These are phyloP conservation scores for Rhodotorula toruloides DNA, from an alignment of 768 basidiomycete genomes.

Conservation along the genomic window DNA sequence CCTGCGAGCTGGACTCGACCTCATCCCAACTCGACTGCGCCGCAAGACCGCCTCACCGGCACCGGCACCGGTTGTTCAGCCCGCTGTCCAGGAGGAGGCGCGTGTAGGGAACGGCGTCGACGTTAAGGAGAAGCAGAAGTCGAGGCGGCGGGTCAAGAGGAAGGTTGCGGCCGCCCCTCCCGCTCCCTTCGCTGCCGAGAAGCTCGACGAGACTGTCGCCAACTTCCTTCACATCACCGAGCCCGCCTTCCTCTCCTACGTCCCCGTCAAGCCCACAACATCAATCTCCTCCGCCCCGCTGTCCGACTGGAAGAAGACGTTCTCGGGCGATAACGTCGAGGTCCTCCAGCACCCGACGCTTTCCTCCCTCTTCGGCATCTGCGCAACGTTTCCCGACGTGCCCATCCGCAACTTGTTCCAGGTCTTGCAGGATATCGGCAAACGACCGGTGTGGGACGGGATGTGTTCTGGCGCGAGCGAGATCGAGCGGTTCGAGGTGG, in stretches of 20 bases:
- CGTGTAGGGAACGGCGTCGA: not conserved
- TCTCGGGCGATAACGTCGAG: slow-evolving; percentile 11
- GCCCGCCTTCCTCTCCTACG: slow-evolving; percentile 19
- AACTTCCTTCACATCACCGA: slow-evolving; percentile 35
- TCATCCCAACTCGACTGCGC: not conserved
- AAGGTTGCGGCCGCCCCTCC: not conserved
- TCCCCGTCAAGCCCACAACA: slow-evolving; percentile 7
- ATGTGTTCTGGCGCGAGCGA: slow-evolving; percentile 33
- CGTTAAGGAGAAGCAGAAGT: not conserved
- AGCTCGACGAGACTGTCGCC: slow-evolving; percentile 36
- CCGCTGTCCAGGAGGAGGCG: not conserved
- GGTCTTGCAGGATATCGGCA: slow-evolving; percentile 16
- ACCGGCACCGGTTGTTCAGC: not conserved
- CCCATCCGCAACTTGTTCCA: slow-evolving; percentile 37
- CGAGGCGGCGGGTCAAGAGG: not conserved
- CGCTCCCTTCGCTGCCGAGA: slow-evolving; percentile 18
- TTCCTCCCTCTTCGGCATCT: slow-evolving; percentile 34
- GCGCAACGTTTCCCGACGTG: slow-evolving; percentile 29
- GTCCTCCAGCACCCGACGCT: slow-evolving; percentile 38
- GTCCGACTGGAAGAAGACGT: slow-evolving; percentile 27
- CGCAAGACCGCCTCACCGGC: not conserved
- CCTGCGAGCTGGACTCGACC: slow-evolving; percentile 11
- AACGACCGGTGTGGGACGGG: slow-evolving; percentile 32
- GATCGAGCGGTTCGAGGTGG: slow-evolving; percentile 32
- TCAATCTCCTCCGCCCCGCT: slow-evolving; percentile 25